phyloP scores from a whole-genome alignment of 148 eudicot species.

The Fallopia convolvulus region DNA sequence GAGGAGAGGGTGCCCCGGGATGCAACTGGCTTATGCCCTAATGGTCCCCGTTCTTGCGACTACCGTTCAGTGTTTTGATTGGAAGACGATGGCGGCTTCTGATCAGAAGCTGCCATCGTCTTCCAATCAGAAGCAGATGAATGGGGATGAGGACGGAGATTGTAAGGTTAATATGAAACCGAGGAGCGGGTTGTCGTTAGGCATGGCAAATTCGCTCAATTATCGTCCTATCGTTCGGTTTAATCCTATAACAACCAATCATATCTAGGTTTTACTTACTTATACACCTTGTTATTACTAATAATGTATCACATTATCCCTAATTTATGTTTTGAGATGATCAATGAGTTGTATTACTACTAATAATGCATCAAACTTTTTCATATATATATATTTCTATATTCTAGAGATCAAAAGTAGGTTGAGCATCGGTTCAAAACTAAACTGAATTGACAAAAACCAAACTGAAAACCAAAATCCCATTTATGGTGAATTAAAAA shows the following conservation, averaged over 20 bases:
- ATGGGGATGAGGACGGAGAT: neutral
- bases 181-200: slow-evolving; percentile 19
- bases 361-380: no score
- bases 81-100: slow-evolving; percentile 9
- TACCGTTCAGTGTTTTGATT: slow-evolving; percentile 19
- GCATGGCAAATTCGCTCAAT: slow-evolving; percentile 20
- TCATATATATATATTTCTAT: no score
- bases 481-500: no score
- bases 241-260: slow-evolving; percentile 11
- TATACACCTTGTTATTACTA: neutral
- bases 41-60: slow-evolving; percentile 13
- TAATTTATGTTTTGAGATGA: neutral
- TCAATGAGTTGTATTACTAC: neutral
- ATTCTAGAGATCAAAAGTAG: neutral
- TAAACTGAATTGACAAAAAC: no score
- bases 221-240: slow-evolving; percentile 12
- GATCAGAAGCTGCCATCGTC: no score
- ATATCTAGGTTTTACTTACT: neutral
- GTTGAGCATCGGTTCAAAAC: no score
- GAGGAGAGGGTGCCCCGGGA: slow-evolving; percentile 23
- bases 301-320: neutral
- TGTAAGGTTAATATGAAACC: slow-evolving; percentile 16
- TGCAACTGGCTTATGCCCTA: slow-evolving; percentile 13
- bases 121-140: neutral
- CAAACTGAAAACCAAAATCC: no score